Evolutionary conservation across 352 stramenopile species (phyloP), one percentile per base, ranked within the genome.

Genomic region (Peronospora belbahrii): DNA sequence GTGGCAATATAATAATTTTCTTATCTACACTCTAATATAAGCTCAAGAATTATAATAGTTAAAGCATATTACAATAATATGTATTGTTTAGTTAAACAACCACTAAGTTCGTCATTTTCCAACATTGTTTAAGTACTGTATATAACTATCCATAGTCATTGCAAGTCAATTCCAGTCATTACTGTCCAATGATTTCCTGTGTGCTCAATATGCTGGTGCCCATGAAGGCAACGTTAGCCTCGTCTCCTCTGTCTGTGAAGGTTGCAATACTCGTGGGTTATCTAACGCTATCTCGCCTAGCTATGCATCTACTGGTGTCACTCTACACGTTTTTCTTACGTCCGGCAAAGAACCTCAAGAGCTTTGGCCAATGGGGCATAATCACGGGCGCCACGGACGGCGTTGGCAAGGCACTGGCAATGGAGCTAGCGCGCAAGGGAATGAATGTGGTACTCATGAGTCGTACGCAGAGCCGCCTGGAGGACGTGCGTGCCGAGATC

Each of bases 381-480:
- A 82, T 99, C 37, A 99, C 96, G 31, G 96, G 96, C 42, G 96
- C 95, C 28, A 99, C 83, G n/a, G 86, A 96, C 52, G 88, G 88
- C 56, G 95, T 96, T 52, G 88, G 86, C 58, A 95, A 96, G 65
- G 85, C 80, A 19, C 83, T 93, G 18, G 85, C 83, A 37, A 74
- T 98, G 52, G 88, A 98, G 60, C 76, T 99, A 17, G 96, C 96
- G 11, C 95, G 96, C 63, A 95, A 97, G 63, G 95, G 95, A 22
- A 83, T 98, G 63, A 98, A 96, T 62, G 73, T 99, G 17, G 70
- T 99, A 42, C 83, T 99, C 40, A 97, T 99, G 64, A 97, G 86
- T 44, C 88, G 97, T 56, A 99, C 95, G 25, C 90, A 98, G 67
- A 76, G 83, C 36, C 97, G 97, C 56, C 82, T 99, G 8, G 71